phyloP scores from a whole-genome alignment of 73 alveolate species.

The Durusdinium trenchii region DNA sequence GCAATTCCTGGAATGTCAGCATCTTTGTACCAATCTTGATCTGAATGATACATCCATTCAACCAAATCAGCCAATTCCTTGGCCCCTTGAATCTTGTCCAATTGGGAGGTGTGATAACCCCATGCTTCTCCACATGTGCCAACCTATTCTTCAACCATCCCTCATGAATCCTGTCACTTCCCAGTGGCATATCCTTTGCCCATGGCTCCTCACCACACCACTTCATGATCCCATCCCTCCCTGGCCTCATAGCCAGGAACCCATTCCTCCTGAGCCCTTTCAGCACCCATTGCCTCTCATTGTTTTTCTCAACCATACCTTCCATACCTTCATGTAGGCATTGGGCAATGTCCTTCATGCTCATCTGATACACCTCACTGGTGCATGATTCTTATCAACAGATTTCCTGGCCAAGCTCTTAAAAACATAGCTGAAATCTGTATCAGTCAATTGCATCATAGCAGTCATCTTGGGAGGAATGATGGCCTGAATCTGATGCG shows the following conservation, averaged over 20 bases:
- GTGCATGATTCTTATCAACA: too few relatives aligned
- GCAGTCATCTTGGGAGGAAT: too few relatives aligned
- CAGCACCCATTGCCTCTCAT: slow-evolving; percentile 12
- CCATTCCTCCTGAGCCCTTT: slow-evolving; percentile 24
- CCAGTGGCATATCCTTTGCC: slow-evolving; percentile 5
- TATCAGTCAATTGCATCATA: too few relatives aligned
- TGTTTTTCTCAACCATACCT: neutral
- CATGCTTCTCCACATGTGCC: neutral
- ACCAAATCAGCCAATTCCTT: neutral
- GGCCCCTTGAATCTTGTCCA: neutral
- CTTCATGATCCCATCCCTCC: neutral
- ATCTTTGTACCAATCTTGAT: too few relatives aligned
- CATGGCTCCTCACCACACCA: neutral
- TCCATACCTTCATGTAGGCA: neutral
- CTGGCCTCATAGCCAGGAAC: slow-evolving; percentile 41
- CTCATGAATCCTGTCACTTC: neutral
- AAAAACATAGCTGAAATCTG: too few relatives aligned
- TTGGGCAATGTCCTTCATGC: neutral
- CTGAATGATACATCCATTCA: neutral
- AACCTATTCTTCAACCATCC: neutral
- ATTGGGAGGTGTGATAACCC: neutral
- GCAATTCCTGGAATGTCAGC: neutral
- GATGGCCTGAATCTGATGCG: too few relatives aligned
- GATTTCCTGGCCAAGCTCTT: too few relatives aligned
- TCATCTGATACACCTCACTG: neutral